Evolutionary conservation across 202 grass and related monocot genomes (phyloP).

Genomic region (Setaria viridis): DNA sequence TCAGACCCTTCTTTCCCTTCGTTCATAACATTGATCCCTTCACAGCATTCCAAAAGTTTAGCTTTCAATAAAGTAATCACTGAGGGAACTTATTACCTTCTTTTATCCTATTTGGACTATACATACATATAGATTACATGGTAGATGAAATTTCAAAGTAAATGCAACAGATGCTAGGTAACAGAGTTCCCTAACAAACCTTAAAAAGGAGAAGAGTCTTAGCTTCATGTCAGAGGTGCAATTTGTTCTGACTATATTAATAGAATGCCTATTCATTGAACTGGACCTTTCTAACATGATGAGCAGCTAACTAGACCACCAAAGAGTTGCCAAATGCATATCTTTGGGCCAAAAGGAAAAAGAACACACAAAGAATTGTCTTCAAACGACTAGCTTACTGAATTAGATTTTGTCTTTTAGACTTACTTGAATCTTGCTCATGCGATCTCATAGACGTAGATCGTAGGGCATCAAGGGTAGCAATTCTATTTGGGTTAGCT

Average conservation of each 20-base stretch:
- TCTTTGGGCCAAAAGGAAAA: background rate
- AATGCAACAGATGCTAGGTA: slow-evolving; percentile 7
- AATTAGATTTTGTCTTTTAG: slow-evolving; percentile 38
- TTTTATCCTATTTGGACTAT: slow-evolving; percentile 22
- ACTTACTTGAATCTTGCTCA: slow-evolving; percentile 80
- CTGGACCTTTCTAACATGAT: slow-evolving; percentile 23
- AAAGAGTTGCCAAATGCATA: background rate
- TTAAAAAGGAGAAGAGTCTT: background rate
- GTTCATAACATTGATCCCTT: slow-evolving; percentile 60
- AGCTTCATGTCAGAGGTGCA: background rate
- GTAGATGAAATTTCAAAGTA: background rate
- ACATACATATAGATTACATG: background rate
- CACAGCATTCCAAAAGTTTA: slow-evolving; percentile 58
- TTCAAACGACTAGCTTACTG: slow-evolving; percentile 32
- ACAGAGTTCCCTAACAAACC: slow-evolving; percentile 2
- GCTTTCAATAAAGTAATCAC: slow-evolving; percentile 30
- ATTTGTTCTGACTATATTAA: background rate
- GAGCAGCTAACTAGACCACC: slow-evolving; percentile 28
- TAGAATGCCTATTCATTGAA: background rate
- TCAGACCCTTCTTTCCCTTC: slow-evolving; percentile 46
- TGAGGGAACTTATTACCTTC: background rate
- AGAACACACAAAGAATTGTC: slow-evolving; percentile 6
- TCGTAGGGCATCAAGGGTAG: slow-evolving; percentile 52
- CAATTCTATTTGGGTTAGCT: slow-evolving; percentile 41
- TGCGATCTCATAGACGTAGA: slow-evolving; percentile 45